Percentiles rank a stretch among this genome's conserved stretches.
phyloP scores from a whole-genome alignment of 2,329 filamentous ascomycete genomes.

The Diaporthe velutina region DNA sequence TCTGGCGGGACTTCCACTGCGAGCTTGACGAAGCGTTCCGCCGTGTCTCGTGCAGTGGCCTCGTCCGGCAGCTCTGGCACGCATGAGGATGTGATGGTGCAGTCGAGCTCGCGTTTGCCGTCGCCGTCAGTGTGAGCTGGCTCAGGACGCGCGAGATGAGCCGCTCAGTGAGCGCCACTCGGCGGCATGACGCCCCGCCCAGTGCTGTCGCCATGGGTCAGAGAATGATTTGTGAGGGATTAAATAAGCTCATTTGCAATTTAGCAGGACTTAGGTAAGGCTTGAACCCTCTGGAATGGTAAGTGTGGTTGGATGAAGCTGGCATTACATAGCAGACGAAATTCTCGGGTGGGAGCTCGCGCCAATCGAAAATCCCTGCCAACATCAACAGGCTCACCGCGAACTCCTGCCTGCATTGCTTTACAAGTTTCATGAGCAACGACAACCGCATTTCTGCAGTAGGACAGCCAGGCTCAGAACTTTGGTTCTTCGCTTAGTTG shows the following conservation, averaged over 20 bases:
- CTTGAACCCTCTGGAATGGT: no score
- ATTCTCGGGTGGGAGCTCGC: constrained; percentile 31
- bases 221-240: not conserved
- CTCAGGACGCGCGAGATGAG: constrained; percentile 34
- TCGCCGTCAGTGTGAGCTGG: constrained; percentile 29
- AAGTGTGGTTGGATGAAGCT: not conserved
- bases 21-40: constrained; percentile 71
- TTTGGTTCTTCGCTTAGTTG: not conserved
- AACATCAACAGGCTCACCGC: not conserved
- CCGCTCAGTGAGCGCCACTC: constrained; percentile 23
- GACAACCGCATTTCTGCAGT: not conserved
- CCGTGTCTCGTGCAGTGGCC: not conserved
- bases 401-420: not conserved
- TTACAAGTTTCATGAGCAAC: not conserved
- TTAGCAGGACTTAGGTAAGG: no score
- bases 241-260: no score
- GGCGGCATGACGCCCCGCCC: constrained; percentile 24
- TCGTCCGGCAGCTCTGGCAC: not conserved
- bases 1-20: constrained; percentile 86
- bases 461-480: not conserved
- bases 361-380: constrained; percentile 31
- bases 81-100: not conserved
- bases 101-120: not conserved
- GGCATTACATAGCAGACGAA: not conserved
- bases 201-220: not conserved